Base-by-base conservation (phyloP, 768 basidiomycete species). In the Russula sp. region DNA sequence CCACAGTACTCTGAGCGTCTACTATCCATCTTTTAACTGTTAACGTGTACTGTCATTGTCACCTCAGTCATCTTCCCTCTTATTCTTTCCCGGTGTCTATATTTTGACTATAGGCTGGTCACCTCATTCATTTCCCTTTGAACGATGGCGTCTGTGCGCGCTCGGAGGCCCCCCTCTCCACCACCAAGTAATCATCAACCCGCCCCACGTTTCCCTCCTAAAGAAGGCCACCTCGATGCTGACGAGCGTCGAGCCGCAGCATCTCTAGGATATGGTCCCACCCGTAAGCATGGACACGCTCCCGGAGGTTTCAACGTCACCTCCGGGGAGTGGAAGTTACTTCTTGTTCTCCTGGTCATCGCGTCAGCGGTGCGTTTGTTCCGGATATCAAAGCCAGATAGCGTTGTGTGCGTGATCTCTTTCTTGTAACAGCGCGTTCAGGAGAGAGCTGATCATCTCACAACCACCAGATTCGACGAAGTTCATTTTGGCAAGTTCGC, bases 401-500 rank as follows among this genome's bases (percentile, higher is more conserved):
- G 93, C 71, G 93, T 99, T 48, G 96, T 99, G 92, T 95, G 69
- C 78, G 92, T 83, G 4, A 36, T 44, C 8, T 34, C 26, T 44
- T 63, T 71, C n/a, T 48, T 51, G 24, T 28, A n/a, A 22, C 18
- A 18, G 14, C 20, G 51, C 38, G 30, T 54, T 56, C 18, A 30
- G 24, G 34, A 38, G 34, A 44, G 32, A 49, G 57, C 22, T 63
- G 30, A 48, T 8, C 24, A 20, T 24, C 20, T 14, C 24, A 38
- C 1, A 22, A 53, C 20, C 13, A 26, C 30, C 70, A 97, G 95
- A 49, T 98, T 98, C 75, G 96, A 98, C 73, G 96, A 98, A 75
- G 96, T 98, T 0, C 96, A 98, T 74, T 98, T 98, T 74, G 96
- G 96, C 65, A 97, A 97, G 75, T 98, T 98, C 72, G 94, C 96